phyloP scores from a whole-genome alignment of 108 stramenopile species.

The Cyclotella baltica region DNA sequence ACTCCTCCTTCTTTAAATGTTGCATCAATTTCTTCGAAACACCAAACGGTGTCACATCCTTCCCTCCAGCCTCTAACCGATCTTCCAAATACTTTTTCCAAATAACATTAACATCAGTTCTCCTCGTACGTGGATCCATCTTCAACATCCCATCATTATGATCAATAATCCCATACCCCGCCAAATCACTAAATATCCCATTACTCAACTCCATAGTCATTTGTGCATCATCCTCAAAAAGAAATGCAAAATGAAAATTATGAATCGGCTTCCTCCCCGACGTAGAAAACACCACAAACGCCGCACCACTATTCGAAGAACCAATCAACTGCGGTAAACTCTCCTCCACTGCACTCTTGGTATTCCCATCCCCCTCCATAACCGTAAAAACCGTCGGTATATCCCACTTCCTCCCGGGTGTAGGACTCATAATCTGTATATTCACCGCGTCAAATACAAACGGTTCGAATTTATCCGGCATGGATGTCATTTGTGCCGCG shows the following conservation, averaged over 20 bases:
- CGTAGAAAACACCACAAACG: conserved; percentile 2
- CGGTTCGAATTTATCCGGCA: conserved; percentile 23
- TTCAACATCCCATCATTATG: not conserved
- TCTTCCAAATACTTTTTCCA: conserved; percentile 15
- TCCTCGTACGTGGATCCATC: conserved; percentile 12
- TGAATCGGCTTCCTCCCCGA: conserved; percentile 13
- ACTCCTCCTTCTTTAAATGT: conserved; percentile 26
- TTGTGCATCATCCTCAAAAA: conserved; percentile 17
- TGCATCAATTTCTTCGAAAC: conserved; percentile 26
- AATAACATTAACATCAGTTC: not conserved
- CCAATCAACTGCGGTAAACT: not conserved
- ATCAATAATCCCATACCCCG: conserved; percentile 10
- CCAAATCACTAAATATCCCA: conserved; percentile 5
- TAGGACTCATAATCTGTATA: conserved; percentile 47
- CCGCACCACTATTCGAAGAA: not conserved
- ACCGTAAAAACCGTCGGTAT: conserved; percentile 47
- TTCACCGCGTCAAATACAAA: conserved; percentile 50
- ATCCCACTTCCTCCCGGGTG: conserved; percentile 25
- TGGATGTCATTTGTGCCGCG: conserved; percentile 27
- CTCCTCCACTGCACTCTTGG: conserved; percentile 15
- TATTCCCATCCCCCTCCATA: conserved; percentile 41
- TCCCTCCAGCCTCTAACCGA: conserved; percentile 5
- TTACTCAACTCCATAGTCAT: conserved; percentile 4
- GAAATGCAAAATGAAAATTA: conserved; percentile 13
- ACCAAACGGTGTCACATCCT: conserved; percentile 32